Base-by-base conservation (phyloP, 306 rosid genomes). In the Cicer bijugum region DNA sequence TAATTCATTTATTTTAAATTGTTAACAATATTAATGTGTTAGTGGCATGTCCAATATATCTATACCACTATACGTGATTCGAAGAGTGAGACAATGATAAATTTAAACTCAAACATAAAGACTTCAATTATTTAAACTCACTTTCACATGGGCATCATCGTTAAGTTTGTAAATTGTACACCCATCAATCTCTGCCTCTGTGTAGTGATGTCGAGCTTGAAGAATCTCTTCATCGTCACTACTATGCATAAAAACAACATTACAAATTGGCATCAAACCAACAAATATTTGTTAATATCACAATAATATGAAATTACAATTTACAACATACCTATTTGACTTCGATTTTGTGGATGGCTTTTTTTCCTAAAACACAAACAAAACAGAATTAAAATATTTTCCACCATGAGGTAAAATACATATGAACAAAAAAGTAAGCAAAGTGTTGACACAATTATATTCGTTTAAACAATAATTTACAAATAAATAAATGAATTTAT, bases 91-190 rank as follows among this genome's bases (percentile, higher is more conserved):
- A 28, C 35, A 42, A 8, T 14, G 20, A 50, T 59, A 20, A 59
- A 33, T 42, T 42, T 59, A 17, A 59, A 33, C 39, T 37, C 19
- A 12, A 2, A 2, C 6, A 33, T 4, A 28, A 59, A 59, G 1
- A 11, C 9, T 57, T 6, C 38, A 11, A 9, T 9, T 0, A 75
- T 12, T 12, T 48, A 0, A 47, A 62, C 87, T 84, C 72, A 92
- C 98, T 64, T 87, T 60, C 12, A 90, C 96, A 64, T 90, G 84
- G 28, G 91, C 96, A 42, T 92, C 91, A 44, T 92, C 96, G 19
- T 81, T 42, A 8, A 92, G 91, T 17, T 78, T 76, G 59, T 75
- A 92, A 12, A 75, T 2, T 2, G 3, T 35, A 17, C 59, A 35
- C 1, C 82, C 91, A 72, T 90, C 98, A 0, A 90, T 89, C 60